A percentile compares a stretch with the other conserved stretches of the same genome.
Evolutionary conservation across 306 rosid genomes (phyloP).

Genomic region (Lagenaria siceraria): DNA sequence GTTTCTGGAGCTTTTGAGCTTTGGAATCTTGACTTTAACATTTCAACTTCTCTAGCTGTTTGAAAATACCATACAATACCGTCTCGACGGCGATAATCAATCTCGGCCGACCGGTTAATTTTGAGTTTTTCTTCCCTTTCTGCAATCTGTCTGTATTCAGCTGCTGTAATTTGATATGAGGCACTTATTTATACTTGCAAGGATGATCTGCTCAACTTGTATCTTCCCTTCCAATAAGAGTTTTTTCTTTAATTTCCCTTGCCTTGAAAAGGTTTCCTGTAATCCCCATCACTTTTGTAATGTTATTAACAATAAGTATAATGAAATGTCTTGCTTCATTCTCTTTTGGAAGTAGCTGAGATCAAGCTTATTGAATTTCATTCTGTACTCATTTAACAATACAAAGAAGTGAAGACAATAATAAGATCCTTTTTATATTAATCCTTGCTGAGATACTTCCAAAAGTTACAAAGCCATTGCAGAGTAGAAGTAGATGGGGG

Average conservation of each 20-base stretch:
- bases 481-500: background rate
- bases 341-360: background rate
- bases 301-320: background rate
- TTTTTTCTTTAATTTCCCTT: background rate
- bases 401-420: background rate
- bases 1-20: slow-evolving; percentile 59
- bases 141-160: background rate
- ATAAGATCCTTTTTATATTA: background rate
- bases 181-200: background rate
- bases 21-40: slow-evolving; percentile 66
- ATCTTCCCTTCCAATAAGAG: slow-evolving; percentile 7
- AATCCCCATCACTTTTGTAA: background rate
- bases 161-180: background rate
- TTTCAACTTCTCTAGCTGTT: slow-evolving; percentile 22
- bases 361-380: background rate
- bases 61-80: slow-evolving; percentile 1
- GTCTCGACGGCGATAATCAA: background rate
- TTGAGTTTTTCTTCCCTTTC: slow-evolving; percentile 2
- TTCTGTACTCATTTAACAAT: background rate
- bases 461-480: background rate
- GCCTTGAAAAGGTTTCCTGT: background rate
- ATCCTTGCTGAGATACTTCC: background rate
- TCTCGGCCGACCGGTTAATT: background rate
- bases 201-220: background rate
- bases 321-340: slow-evolving; percentile 1